Base-by-base conservation (phyloP, 2,329 filamentous ascomycete genomes). In the Mycosphaerella sp. region DNA sequence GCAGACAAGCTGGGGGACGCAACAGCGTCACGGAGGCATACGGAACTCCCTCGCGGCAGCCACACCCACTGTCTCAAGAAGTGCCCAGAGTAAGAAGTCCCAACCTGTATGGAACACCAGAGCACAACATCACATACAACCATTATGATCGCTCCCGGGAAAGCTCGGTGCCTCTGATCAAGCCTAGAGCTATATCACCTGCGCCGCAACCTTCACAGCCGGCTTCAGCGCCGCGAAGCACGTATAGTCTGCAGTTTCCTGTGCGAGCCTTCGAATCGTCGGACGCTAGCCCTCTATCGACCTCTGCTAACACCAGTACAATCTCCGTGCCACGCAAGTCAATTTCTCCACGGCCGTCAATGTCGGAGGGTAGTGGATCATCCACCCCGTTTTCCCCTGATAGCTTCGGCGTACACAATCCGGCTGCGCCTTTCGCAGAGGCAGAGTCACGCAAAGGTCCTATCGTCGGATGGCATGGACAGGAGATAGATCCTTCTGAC, bases 401-500 rank as follows among this genome's bases (percentile, higher is more conserved):
- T 64, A 84, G 81, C 30, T 90, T 88, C 63, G 82, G 89, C 60
- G 76, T 79, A 1, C 75, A 88, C 57, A 90, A 90, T 56, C 84
- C 86, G 1, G 61, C 25, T 65, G 55, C 60, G 17, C 47, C 51
- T 12, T 16, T 32, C 16, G 49, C 49, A 17, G 52, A 54, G 30
- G 46, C 47, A 5, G 36, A 30, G 3, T 47, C 44, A 8, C 32
- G 36, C 12, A 64, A 82, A 47, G 83, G 80, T 7, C 87, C 87
- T 62, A 88, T 90, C 54, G 82, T 89, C 47, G 85, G 81, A 1
- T 78, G 86, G 56, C 85, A 89, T 64, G 87, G 87, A 6, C 78
- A 84, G 49, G 84, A 89, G 61, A 79, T 91, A 49, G 87, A 91
- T 63, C 87, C 87, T 1, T 88, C 85, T 0, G 87, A 91, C 66